These are phyloP conservation scores for Russula earlei DNA, from an alignment of 768 basidiomycete genomes.

Conservation along the genomic window DNA sequence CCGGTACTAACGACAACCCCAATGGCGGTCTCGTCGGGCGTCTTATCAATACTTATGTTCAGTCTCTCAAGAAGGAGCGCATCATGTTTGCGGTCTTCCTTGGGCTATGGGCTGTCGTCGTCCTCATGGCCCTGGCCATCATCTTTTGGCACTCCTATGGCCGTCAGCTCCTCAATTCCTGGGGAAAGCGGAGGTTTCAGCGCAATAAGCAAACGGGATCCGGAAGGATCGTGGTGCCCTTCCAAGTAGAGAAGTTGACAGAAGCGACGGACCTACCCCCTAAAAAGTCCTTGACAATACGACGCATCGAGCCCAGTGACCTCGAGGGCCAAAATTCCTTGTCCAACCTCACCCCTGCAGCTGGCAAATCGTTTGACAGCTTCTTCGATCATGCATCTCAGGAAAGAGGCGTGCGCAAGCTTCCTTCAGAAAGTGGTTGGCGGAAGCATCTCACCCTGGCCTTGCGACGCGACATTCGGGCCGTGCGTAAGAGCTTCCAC, in stretches of 20 bases:
- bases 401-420: slow-evolving; percentile 18
- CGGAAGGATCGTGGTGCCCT: slow-evolving; percentile 19
- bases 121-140: slow-evolving; percentile 65
- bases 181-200: slow-evolving; percentile 32
- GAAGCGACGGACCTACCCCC: slow-evolving; percentile 24
- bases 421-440: slow-evolving; percentile 15
- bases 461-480: slow-evolving; percentile 22
- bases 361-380: slow-evolving; percentile 38
- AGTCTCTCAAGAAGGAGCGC: slow-evolving; percentile 67
- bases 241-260: slow-evolving; percentile 19
- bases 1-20: slow-evolving; percentile 43
- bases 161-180: slow-evolving; percentile 32
- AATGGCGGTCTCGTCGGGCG: slow-evolving; percentile 58
- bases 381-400: slow-evolving; percentile 30
- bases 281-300: slow-evolving; percentile 20
- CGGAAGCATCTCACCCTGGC: slow-evolving; percentile 12
- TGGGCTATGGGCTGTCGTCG: slow-evolving; percentile 73
- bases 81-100: slow-evolving; percentile 80
- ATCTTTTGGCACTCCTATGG: slow-evolving; percentile 68
- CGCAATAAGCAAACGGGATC: slow-evolving; percentile 20
- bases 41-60: slow-evolving; percentile 64
- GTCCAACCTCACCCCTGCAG: slow-evolving; percentile 23
- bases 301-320: slow-evolving; percentile 41
- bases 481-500: slow-evolving; percentile 14
- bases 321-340: slow-evolving; percentile 23